Conservation (phyloP, 371 early-diverging fungal species). For the Lichtheimia ramosa region DNA sequence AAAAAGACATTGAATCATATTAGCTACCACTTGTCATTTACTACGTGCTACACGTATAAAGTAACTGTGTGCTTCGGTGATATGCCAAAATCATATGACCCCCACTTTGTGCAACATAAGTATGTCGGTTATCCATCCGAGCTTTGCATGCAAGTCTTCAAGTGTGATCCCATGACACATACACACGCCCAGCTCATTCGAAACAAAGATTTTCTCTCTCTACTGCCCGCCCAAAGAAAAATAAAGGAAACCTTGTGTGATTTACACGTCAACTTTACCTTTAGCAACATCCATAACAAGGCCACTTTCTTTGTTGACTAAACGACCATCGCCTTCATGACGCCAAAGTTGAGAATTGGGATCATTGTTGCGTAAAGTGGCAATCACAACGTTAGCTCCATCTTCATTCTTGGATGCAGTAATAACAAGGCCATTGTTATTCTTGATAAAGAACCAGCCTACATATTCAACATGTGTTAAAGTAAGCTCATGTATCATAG, state of each 20-base stretch:
- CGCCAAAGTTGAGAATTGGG: slow-evolving; percentile 56
- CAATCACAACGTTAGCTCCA: slow-evolving; percentile 37
- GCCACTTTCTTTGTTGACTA: slow-evolving; percentile 58
- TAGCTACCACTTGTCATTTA: not conserved
- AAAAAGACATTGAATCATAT: not conserved
- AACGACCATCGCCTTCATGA: slow-evolving; percentile 49
- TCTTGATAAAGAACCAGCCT: slow-evolving; percentile 66
- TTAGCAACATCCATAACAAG: slow-evolving; percentile 58
- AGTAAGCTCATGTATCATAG: not conserved
- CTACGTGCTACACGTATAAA: not conserved
- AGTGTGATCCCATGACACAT: not conserved
- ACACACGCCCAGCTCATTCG: not conserved
- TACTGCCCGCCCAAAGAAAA: slow-evolving; percentile 1
- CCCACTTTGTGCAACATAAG: too few relatives aligned
- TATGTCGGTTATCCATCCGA: too few relatives aligned
- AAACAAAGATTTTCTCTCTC: not conserved
- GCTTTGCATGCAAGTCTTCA: too few relatives aligned
- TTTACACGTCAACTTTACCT: slow-evolving; percentile 29
- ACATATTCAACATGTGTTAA: slow-evolving; percentile 30
- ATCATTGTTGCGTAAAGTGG: slow-evolving; percentile 37
- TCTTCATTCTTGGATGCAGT: slow-evolving; percentile 38
- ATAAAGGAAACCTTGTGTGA: not conserved
- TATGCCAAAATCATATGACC: too few relatives aligned
- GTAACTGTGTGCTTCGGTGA: too few relatives aligned
- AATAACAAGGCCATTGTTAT: slow-evolving; percentile 51